These are phyloP conservation scores for Aspergillus eucalypticola DNA, from an alignment of 2,329 filamentous ascomycete species.

Conservation along the genomic window DNA sequence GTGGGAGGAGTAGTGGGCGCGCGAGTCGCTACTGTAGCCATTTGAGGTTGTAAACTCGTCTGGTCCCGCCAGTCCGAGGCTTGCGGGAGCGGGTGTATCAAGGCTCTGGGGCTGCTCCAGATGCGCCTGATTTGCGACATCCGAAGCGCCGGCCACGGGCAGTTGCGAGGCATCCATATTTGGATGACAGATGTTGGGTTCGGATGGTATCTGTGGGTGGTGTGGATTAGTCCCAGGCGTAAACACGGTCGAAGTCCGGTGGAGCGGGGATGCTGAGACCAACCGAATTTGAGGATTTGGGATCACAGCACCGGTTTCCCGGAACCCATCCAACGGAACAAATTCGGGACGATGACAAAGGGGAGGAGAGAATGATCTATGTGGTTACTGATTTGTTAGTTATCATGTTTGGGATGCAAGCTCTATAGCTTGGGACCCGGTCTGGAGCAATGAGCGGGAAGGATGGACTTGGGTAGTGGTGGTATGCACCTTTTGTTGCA, in stretches of 20 bases:
- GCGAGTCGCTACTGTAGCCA: constrained; percentile 48
- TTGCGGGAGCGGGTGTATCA: constrained; percentile 27
- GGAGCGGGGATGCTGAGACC: constrained; percentile 20
- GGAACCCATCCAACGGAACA: constrained; percentile 21
- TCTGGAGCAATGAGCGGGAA: not conserved
- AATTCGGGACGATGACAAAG: constrained; percentile 1
- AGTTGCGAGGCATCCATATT: constrained; percentile 33
- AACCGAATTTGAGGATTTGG: constrained; percentile 22
- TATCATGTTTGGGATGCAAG: not conserved
- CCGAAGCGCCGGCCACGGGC: constrained; percentile 23
- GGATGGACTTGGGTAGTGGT: not conserved
- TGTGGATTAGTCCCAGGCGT: constrained; percentile 12
- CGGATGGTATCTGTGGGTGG: constrained; percentile 1
- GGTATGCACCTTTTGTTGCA: constrained; percentile 16
- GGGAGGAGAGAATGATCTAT: not conserved
- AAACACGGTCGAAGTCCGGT: constrained; percentile 22
- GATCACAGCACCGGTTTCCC: constrained; percentile 16
- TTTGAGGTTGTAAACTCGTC: constrained; percentile 40
- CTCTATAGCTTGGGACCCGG: not conserved
- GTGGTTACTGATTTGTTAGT: constrained; percentile 2
- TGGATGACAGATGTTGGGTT: constrained; percentile 6
- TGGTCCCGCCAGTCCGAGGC: constrained; percentile 34
- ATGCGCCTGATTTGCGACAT: constrained; percentile 22
- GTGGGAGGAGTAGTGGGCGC: constrained; percentile 52
- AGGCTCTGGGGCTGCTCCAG: constrained; percentile 15